phyloP scores from a whole-genome alignment of 1,284 basidiomycete species.

The Apiotrichum gracile region DNA sequence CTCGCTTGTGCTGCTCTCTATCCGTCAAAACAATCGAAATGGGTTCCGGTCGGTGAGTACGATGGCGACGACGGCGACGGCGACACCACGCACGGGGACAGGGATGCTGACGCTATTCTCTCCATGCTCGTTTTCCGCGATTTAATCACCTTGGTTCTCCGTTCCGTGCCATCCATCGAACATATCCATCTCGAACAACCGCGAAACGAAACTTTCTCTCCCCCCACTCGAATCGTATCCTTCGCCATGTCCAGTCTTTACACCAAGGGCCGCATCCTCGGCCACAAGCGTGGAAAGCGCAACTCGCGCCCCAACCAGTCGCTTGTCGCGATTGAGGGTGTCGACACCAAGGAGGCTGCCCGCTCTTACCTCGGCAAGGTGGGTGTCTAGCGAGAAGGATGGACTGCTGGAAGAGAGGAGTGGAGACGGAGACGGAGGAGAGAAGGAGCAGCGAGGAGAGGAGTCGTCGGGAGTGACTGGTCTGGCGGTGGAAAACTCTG shows the following conservation, averaged over 20 bases:
- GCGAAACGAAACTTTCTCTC: too few relatives aligned
- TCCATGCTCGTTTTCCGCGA: constrained; percentile 3
- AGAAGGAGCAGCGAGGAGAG: not conserved
- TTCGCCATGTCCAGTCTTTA: constrained; percentile 63
- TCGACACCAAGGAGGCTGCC: constrained; percentile 85
- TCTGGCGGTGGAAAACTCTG: not conserved
- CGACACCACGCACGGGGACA: not conserved
- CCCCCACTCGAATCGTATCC: not conserved
- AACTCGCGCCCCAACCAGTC: constrained; percentile 94
- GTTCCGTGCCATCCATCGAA: not conserved
- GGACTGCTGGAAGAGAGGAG: not conserved
- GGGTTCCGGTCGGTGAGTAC: constrained; percentile 3
- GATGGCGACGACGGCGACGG: not conserved
- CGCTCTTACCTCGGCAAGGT: constrained; percentile 99
- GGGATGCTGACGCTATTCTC: not conserved
- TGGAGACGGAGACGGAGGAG: not conserved
- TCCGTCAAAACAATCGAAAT: not conserved
- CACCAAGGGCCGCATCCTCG: constrained; percentile 92
- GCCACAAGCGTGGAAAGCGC: constrained; percentile 97
- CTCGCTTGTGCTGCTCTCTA: not conserved
- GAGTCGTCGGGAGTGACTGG: not conserved
- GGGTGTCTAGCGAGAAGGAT: constrained; percentile 29
- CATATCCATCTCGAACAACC: too few relatives aligned
- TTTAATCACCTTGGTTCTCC: too few relatives aligned
- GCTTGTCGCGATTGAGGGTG: constrained; percentile 95